A percentile compares a stretch with the other conserved stretches of the same genome.
phyloP scores from a whole-genome alignment of 2,329 filamentous ascomycete genomes.

The Colletotrichum theobromicola region DNA sequence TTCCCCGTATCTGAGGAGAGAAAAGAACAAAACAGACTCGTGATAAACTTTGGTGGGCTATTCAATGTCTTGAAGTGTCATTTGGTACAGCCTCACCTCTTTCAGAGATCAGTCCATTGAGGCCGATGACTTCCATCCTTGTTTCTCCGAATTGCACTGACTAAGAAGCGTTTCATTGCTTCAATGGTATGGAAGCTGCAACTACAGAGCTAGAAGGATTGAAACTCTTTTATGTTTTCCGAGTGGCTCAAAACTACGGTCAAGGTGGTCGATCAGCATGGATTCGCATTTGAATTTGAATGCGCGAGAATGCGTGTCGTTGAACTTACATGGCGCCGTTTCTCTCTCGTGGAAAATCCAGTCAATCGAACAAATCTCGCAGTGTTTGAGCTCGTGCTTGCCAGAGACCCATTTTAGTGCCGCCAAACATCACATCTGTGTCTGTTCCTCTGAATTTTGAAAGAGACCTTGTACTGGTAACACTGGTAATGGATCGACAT shows the following conservation, averaged over 20 bases:
- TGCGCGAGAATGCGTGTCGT: neutral
- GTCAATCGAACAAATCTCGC: neutral
- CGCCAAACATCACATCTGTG: neutral
- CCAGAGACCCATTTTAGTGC: accelerated
- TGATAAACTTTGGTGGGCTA: neutral
- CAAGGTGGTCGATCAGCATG: neutral
- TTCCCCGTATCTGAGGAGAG: neutral
- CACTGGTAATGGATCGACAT: neutral
- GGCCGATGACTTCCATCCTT: neutral
- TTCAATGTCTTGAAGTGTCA: neutral
- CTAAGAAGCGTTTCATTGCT: neutral
- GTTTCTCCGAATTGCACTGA: neutral
- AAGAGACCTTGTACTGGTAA: neutral
- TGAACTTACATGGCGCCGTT: neutral
- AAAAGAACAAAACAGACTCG: neutral
- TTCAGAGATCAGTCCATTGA: neutral
- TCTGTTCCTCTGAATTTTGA: accelerated
- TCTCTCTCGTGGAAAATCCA: neutral
- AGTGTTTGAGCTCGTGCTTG: accelerated
- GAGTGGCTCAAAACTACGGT: neutral
- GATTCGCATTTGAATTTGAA: neutral
- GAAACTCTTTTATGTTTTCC: neutral
- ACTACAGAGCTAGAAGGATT: neutral
- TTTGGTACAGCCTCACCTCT: neutral
- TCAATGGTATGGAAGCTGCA: neutral